Percentiles rank a stretch among this genome's conserved stretches.
Conservation (phyloP, 2,329 filamentous ascomycete genomes). For the Periglandula ipomoeae region DNA sequence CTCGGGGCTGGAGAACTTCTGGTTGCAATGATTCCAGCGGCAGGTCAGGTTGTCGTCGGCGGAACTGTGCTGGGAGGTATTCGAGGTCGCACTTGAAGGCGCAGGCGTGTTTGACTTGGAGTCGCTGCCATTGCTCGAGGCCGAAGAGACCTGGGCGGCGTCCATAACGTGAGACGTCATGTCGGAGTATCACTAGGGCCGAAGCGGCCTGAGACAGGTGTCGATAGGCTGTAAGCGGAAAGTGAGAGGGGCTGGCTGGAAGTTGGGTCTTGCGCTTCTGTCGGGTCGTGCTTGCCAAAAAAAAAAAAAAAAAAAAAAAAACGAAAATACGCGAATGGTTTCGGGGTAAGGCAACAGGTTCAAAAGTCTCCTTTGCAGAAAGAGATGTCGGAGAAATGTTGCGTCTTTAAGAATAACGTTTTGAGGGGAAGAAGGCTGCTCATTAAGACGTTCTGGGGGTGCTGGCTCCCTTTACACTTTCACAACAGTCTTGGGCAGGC, state of each 20-base stretch:
- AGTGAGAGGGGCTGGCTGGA: neutral
- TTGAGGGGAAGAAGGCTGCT: slow-evolving; percentile 2
- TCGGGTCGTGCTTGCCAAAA: neutral
- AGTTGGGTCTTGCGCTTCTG: neutral
- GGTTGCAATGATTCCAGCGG: slow-evolving; percentile 50
- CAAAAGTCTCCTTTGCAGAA: neutral
- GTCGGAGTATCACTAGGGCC: slow-evolving; percentile 15
- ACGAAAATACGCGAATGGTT: too few relatives aligned
- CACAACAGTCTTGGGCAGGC: slow-evolving; percentile 22
- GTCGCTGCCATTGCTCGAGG: slow-evolving; percentile 27
- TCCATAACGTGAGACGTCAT: slow-evolving; percentile 26
- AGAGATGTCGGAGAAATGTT: neutral
- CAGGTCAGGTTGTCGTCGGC: slow-evolving; percentile 49
- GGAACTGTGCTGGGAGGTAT: slow-evolving; percentile 32
- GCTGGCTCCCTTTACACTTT: slow-evolving; percentile 28
- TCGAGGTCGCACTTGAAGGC: slow-evolving; percentile 38
- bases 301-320: too few relatives aligned
- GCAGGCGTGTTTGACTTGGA: slow-evolving; percentile 46
- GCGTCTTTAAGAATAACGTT: neutral
- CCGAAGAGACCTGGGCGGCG: slow-evolving; percentile 12
- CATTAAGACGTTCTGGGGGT: slow-evolving; percentile 14
- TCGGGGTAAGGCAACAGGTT: neutral
- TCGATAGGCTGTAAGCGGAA: slow-evolving; percentile 1
- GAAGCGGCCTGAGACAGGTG: neutral
- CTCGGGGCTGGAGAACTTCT: slow-evolving; percentile 49